Base-by-base conservation (phyloP, 2,329 filamentous ascomycete genomes). In the Lachnellula cervina region DNA sequence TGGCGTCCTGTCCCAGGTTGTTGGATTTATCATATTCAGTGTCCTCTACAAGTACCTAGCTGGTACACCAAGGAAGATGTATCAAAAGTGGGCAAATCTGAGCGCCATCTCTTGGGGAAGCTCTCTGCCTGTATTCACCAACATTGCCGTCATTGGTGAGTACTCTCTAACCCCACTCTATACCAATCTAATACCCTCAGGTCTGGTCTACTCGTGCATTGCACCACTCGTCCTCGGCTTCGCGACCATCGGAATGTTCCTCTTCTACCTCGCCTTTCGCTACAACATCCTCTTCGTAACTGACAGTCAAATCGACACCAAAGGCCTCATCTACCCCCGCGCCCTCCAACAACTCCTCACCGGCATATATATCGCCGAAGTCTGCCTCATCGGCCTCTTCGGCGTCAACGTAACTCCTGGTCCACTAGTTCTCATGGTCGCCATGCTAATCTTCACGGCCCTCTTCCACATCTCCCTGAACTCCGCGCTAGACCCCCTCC, bases 211-310 rank as follows among this genome's bases (percentile, higher is more conserved):
- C 69, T 86, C 90, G 2, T 87, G 86, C 60, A 95, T 97, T 65
- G 89, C 91, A 2, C 93, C 92, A 0, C 75, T 97, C 11, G 86
- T 96, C 52, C 79, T 96, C 49, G 82, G 86, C 5, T 97, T 96
- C 66, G 89, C 90, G 1, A 84, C 87, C 1, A 78, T 89, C 40
- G 91, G 90, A 28, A 81, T 97, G 57, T 83, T 79, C 21, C 76
- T 94, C 43, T 92, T 96, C 72, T 95, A 96, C 70, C 76, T 93
- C 51, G 89, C 91, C 48, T 96, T 90, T 78, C 83, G 89, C 17
- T 96, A 97, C 78, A 95, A 96, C 69, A 74, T 97, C 54, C 80
- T 97, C 49, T 97, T 90, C 71, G 90, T 96, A 37, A 87, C 86
- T 50, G 89, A 95, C 68, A 84, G 88, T 8, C 75, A 83, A 57